A percentile compares a stretch with the other conserved stretches of the same genome.
Conservation (phyloP, 345 rosid species). For the Laguncularia racemosa region DNA sequence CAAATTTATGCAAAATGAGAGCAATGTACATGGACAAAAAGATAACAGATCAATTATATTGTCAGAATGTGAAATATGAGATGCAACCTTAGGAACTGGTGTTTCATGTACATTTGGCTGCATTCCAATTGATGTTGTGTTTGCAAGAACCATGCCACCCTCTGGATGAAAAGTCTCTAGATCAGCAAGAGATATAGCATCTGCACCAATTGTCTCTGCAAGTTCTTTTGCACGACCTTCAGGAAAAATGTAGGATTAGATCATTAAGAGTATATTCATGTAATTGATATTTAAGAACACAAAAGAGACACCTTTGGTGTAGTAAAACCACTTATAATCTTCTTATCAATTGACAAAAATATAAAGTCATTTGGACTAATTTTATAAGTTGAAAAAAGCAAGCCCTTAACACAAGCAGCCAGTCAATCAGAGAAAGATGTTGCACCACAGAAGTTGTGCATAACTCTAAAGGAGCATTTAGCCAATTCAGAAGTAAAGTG, state of each 20-base stretch:
- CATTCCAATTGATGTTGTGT: slow-evolving; percentile 94
- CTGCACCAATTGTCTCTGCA: slow-evolving; percentile 67
- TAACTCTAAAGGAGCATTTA: too few relatives aligned
- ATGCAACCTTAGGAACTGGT: slow-evolving; percentile 70
- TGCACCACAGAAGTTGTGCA: too few relatives aligned
- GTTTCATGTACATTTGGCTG: slow-evolving; percentile 84
- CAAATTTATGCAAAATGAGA: not conserved
- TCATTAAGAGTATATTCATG: too few relatives aligned
- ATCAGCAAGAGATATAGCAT: slow-evolving; percentile 65
- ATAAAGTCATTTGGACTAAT: too few relatives aligned
- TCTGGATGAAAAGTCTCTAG: slow-evolving; percentile 61
- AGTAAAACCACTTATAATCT: too few relatives aligned
- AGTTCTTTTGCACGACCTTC: slow-evolving; percentile 72
- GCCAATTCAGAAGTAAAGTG: too few relatives aligned
- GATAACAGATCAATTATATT: not conserved
- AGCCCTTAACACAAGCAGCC: too few relatives aligned
- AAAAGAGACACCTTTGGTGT: too few relatives aligned
- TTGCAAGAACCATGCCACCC: slow-evolving; percentile 82
- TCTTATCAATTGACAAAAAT: too few relatives aligned
- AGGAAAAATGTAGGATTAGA: slow-evolving; percentile 12
- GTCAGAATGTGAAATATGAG: not conserved
- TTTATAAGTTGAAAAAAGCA: too few relatives aligned
- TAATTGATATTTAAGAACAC: too few relatives aligned
- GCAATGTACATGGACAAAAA: not conserved
- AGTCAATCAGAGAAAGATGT: too few relatives aligned